Evolutionary conservation across 1,284 basidiomycete species (phyloP).

Genomic region (Chondrostereum purpureum): DNA sequence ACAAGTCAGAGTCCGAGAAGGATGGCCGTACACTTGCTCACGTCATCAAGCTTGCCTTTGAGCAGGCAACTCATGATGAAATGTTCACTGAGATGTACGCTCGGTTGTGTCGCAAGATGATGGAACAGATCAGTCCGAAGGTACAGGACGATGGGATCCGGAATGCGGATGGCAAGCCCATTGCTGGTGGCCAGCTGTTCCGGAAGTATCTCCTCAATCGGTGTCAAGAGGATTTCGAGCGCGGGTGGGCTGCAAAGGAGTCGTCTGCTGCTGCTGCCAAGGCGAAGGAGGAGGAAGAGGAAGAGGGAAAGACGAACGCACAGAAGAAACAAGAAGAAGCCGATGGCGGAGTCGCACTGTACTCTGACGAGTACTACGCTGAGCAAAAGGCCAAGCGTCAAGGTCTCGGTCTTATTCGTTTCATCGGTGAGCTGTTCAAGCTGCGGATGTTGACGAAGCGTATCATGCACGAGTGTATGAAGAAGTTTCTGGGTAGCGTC

Average conservation of each 20-base stretch:
- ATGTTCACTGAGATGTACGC: conserved; percentile 98
- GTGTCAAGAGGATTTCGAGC: conserved; percentile 94
- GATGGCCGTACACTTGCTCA: conserved; percentile 93
- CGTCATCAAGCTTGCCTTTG: conserved; percentile 93
- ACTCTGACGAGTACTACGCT: conserved; percentile 96
- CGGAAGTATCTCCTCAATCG: conserved; percentile 89
- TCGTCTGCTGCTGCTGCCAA: conserved; percentile 54
- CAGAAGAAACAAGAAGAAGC: conserved; percentile 35
- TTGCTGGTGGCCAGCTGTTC: conserved; percentile 90
- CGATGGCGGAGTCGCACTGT: conserved; percentile 53
- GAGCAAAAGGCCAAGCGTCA: conserved; percentile 96
- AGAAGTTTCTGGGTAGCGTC: conserved; percentile 89
- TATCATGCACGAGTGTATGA: conserved; percentile 96
- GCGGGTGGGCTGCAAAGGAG: conserved; percentile 76
- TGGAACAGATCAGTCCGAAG: conserved; percentile 80
- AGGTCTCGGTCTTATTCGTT: conserved; percentile 93
- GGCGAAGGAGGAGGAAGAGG: conserved; percentile 52
- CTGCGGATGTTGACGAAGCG: conserved; percentile 90
- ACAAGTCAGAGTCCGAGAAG: conserved; percentile 88
- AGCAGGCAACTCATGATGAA: conserved; percentile 95
- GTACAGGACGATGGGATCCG: conserved; percentile 85
- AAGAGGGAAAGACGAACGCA: conserved; percentile 29
- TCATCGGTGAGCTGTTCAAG: conserved; percentile 98
- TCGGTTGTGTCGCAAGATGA: conserved; percentile 88
- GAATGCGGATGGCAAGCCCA: conserved; percentile 74